Conservation (phyloP, 2,329 filamentous ascomycete genomes). For the Fusarium stilboides region DNA sequence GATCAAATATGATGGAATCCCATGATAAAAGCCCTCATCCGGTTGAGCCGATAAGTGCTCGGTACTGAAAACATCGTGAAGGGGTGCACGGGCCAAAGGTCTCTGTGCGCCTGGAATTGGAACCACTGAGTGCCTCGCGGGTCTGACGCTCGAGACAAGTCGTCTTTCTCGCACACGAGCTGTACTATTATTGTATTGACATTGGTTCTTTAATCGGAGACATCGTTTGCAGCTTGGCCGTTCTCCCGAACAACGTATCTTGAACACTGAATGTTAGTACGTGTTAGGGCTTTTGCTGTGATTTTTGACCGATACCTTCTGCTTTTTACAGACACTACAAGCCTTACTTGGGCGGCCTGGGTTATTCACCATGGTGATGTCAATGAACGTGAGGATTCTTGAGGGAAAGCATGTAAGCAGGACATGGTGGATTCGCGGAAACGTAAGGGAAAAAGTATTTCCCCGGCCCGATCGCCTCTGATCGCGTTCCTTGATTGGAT, state of each 20-base stretch:
- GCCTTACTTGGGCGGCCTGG: conserved; percentile 37
- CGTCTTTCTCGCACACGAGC: no score
- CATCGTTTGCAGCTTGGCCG: conserved; percentile 40
- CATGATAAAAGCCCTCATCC: not conserved
- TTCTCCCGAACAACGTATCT: conserved; percentile 43
- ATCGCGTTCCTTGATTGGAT: no score
- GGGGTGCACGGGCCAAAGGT: not conserved
- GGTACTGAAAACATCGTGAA: accelerated
- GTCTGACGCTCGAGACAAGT: accelerated
- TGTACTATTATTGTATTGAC: not conserved
- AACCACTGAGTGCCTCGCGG: no score
- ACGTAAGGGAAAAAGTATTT: not conserved
- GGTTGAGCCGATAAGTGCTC: accelerated
- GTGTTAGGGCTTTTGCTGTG: accelerated
- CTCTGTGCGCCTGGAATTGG: no score
- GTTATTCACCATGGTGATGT: not conserved
- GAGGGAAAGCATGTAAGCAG: not conserved
- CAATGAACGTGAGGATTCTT: not conserved
- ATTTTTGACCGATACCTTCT: conserved; percentile 19
- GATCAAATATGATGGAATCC: not conserved
- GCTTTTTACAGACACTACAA: conserved; percentile 33
- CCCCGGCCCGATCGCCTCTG: no score
- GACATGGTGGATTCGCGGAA: not conserved
- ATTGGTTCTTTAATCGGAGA: conserved; percentile 6
- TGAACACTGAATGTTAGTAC: not conserved